Percentiles rank a stretch among this genome's conserved stretches.
phyloP scores from a whole-genome alignment of 495 filamentous ascomycete species.

The Penicillium coprophilum region DNA sequence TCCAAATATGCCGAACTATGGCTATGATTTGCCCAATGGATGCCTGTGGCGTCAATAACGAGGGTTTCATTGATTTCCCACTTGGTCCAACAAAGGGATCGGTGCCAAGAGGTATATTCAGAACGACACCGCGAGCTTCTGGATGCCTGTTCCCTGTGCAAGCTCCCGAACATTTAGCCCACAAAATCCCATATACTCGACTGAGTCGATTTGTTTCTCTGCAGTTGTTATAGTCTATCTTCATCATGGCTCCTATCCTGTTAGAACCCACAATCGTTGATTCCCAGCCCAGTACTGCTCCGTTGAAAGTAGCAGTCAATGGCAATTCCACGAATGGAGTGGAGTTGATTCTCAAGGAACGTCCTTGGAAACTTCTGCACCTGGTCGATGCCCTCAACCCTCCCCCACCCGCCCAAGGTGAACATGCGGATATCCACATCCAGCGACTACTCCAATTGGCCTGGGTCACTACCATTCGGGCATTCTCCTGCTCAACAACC shows the following conservation, averaged over 20 bases:
- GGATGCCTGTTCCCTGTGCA: background rate
- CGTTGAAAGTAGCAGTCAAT: background rate
- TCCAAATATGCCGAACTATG: background rate
- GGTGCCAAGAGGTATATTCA: slow-evolving; percentile 6
- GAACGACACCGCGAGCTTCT: slow-evolving; percentile 9
- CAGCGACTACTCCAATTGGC: slow-evolving; percentile 21
- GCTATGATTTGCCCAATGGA: background rate
- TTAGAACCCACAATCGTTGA: slow-evolving; percentile 6
- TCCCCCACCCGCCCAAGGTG: background rate
- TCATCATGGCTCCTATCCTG: slow-evolving; percentile 14
- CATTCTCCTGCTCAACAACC: slow-evolving; percentile 16
- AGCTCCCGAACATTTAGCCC: slow-evolving; percentile 1
- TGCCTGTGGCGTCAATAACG: slow-evolving; percentile 2
- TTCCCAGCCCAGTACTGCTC: background rate
- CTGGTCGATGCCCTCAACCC: slow-evolving; percentile 15
- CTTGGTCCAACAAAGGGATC: slow-evolving; percentile 13
- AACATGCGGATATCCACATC: slow-evolving; percentile 20
- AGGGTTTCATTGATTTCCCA: slow-evolving; percentile 11
- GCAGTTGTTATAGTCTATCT: background rate
- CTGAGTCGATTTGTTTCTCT: background rate
- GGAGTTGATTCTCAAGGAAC: slow-evolving; percentile 5
- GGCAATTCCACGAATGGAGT: background rate
- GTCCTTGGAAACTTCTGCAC: slow-evolving; percentile 7
- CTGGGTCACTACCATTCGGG: slow-evolving; percentile 14
- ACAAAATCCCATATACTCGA: background rate